Evolutionary conservation across 306 rosid species (phyloP).

Genomic region (Ochetophila trinervis): DNA sequence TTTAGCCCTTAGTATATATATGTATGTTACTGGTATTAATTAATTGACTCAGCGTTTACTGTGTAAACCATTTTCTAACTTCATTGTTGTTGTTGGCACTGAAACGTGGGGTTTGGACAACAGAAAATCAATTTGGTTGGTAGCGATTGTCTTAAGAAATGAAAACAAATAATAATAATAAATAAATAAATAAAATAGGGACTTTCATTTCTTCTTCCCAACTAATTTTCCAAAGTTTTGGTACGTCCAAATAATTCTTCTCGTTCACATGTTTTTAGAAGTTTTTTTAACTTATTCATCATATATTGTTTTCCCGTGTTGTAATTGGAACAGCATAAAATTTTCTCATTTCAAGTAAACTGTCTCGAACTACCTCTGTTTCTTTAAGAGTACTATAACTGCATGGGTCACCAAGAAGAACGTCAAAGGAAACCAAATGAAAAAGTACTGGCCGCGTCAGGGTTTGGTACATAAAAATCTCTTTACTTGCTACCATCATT

Average conservation of each 20-base stretch:
- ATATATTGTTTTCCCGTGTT: background rate
- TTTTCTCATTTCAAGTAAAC: slow-evolving; percentile 54
- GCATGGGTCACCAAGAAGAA: slow-evolving; percentile 19
- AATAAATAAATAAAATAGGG: background rate
- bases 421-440: slow-evolving; percentile 6
- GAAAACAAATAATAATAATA: no score
- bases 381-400: slow-evolving; percentile 13
- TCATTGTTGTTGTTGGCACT: background rate
- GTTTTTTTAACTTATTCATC: no score
- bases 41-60: no score
- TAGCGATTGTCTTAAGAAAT: background rate
- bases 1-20: no score
- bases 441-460: no score
- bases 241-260: no score
- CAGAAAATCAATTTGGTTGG: slow-evolving; percentile 10
- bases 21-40: background rate
- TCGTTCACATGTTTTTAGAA: no score
- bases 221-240: background rate
- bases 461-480: no score
- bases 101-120: background rate
- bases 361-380: slow-evolving; percentile 38
- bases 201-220: slow-evolving; percentile 13
- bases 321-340: slow-evolving; percentile 19
- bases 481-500: no score
- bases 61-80: background rate